Percentiles rank a stretch among this genome's conserved stretches.
phyloP scores from a whole-genome alignment of 257 asterid genomes.

The Jasminum sambac region DNA sequence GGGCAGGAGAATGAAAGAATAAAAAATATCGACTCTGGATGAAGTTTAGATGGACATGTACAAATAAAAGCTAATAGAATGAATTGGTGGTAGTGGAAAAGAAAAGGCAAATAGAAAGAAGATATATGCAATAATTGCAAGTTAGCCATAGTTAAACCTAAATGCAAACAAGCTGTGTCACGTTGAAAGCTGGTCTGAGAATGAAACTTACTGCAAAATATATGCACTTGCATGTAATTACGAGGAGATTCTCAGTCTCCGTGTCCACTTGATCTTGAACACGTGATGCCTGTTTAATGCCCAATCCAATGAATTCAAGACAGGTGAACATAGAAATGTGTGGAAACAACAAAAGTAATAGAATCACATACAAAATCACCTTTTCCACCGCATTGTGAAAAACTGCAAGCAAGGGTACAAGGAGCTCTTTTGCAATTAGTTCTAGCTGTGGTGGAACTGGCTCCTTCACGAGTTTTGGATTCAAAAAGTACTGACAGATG shows the following conservation, averaged over 20 bases:
- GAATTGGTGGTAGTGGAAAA: background rate
- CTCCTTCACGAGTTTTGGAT: slow-evolving; percentile 44
- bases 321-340: background rate
- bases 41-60: background rate
- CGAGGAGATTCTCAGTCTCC: slow-evolving; percentile 33
- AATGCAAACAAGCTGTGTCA: background rate
- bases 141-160: background rate
- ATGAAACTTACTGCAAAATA: slow-evolving; percentile 38
- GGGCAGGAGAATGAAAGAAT: background rate
- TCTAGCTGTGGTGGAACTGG: slow-evolving; percentile 50
- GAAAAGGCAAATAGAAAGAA: background rate
- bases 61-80: background rate
- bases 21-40: background rate
- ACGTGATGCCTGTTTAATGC: slow-evolving; percentile 25
- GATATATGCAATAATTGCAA: slow-evolving; percentile 1
- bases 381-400: slow-evolving; percentile 34
- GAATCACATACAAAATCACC: slow-evolving; percentile 18
- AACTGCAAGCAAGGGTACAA: slow-evolving; percentile 41
- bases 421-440: slow-evolving; percentile 41
- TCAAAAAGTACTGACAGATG: slow-evolving; percentile 38
- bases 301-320: slow-evolving; percentile 16
- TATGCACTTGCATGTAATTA: slow-evolving; percentile 38
- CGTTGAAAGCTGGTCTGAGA: background rate
- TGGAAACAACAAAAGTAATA: background rate
- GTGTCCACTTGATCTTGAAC: slow-evolving; percentile 17